Base-by-base conservation (phyloP, 2,329 filamentous ascomycete species). In the Orbilia quercus region DNA sequence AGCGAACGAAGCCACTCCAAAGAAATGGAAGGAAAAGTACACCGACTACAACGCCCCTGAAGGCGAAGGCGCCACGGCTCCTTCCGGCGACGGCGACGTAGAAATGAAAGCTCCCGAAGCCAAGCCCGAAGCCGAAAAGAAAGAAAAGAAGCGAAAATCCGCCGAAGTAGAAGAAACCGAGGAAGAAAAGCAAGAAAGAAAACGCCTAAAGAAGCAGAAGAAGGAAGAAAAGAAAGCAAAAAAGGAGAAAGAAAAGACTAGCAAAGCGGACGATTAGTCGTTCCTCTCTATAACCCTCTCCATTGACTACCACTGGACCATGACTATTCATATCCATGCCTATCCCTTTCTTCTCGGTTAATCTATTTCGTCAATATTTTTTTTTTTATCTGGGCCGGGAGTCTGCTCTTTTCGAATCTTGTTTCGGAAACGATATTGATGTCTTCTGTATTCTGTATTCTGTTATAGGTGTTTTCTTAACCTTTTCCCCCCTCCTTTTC, bases 11-110 rank as follows among this genome's bases (percentile, higher is more conserved):
- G 88, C 89, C 76, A 99, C 95, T 3, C 95, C 95, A 23, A 88
- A 92, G 78, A 91, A 95, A 83, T 99, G 95, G 95, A 92, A 91
- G 78, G 83, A 87, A 38, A 90, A 91, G 77, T 99, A 99, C 86
- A 94, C 92, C 83, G 95, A 98, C 84, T 96, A 89, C 84, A 89
- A 86, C 79, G 85, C 86, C 42, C 83, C 85, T 14, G 81, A 83
- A 58, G 82, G 82, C 51, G 82, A 79, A 38, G 77, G 80, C 48
- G 80, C 84, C 11, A 80, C 82, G 6, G 80, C 81, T 5, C 82
- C 84, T 36, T 79, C 81, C 11, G 81, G 82, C 74, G 82, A 84
- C 75, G 81, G 82, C 62, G 82, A 83, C 55, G 79, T 80, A 53
- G 79, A 80, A 55, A 79, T 80, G 36, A 79, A 80, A 42, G 78